Conservation (phyloP, 352 stramenopile genomes). For the Globisporangium emineosum region DNA sequence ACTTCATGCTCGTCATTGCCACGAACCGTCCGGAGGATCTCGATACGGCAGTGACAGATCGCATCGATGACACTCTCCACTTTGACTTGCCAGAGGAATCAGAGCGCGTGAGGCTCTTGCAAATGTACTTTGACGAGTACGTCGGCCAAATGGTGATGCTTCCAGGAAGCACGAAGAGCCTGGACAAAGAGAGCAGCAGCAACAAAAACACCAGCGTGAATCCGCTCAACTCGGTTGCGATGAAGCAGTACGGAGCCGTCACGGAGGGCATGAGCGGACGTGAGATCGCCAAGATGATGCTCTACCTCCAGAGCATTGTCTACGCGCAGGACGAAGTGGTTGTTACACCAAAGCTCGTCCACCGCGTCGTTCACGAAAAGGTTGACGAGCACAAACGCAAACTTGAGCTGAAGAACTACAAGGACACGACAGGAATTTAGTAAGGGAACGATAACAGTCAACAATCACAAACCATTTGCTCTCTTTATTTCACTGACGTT, state of each 20-base stretch:
- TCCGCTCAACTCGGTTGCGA: slow-evolving; percentile 18
- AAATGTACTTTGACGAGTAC: slow-evolving; percentile 73
- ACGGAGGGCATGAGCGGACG: slow-evolving; percentile 80
- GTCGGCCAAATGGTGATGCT: slow-evolving; percentile 29
- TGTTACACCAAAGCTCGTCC: slow-evolving; percentile 45
- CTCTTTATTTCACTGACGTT: neutral
- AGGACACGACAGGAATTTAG: slow-evolving; percentile 10
- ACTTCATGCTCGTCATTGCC: slow-evolving; percentile 82
- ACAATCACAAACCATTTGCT: neutral
- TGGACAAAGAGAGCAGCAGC: neutral
- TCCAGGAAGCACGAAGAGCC: neutral
- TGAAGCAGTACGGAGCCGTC: slow-evolving; percentile 46
- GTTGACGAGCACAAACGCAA: slow-evolving; percentile 76
- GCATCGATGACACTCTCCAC: slow-evolving; percentile 81
- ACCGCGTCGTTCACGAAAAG: slow-evolving; percentile 68
- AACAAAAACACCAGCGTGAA: slow-evolving; percentile 6
- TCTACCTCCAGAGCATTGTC: slow-evolving; percentile 82
- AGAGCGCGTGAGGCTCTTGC: slow-evolving; percentile 56
- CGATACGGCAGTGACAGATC: slow-evolving; percentile 72
- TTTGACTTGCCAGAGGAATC: slow-evolving; percentile 67
- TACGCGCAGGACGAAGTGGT: slow-evolving; percentile 66
- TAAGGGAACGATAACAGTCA: neutral
- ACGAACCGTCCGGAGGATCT: slow-evolving; percentile 83
- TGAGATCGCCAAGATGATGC: slow-evolving; percentile 87
- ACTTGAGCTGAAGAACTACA: slow-evolving; percentile 37